Conservation (phyloP, 192 early-diverging fungal species). For the Paraglomus brasilianum region DNA sequence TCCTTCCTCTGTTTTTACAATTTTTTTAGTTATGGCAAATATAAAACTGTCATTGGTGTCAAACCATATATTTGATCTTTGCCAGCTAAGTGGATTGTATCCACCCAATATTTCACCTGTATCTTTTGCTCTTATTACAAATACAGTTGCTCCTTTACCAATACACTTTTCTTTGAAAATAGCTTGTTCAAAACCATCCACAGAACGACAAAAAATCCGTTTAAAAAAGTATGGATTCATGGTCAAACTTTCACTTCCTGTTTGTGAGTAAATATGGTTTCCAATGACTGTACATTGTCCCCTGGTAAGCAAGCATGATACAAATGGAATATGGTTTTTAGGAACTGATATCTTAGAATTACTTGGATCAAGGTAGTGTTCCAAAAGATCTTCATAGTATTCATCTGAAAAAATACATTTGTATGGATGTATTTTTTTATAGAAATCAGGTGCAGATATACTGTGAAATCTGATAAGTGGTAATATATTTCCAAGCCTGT, state of each 20-base stretch:
- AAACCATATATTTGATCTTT: constrained; percentile 6
- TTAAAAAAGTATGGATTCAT: not conserved
- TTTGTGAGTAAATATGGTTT: too few species aligned
- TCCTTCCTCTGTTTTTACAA: not conserved
- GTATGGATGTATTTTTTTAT: constrained; percentile 2
- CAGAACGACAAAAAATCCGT: not conserved
- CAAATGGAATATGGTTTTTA: too few species aligned
- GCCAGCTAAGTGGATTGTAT: constrained; percentile 26
- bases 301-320: not conserved
- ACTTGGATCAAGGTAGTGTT: not conserved
- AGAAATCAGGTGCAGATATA: not conserved
- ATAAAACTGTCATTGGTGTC: constrained; percentile 20
- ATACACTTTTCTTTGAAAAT: not conserved
- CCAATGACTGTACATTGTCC: not conserved
- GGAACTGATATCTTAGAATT: too few species aligned
- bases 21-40: constrained; percentile 1
- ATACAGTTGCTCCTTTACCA: not conserved
- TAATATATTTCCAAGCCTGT: not conserved
- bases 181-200: not conserved
- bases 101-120: constrained; percentile 14
- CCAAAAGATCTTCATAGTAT: not conserved
- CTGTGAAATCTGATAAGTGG: constrained; percentile 4
- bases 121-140: constrained; percentile 15
- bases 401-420: not conserved
- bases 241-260: not conserved